Base-by-base conservation (phyloP, 805 yeast genomes). In the Cyberlindnera nakhonratchasimensis region DNA sequence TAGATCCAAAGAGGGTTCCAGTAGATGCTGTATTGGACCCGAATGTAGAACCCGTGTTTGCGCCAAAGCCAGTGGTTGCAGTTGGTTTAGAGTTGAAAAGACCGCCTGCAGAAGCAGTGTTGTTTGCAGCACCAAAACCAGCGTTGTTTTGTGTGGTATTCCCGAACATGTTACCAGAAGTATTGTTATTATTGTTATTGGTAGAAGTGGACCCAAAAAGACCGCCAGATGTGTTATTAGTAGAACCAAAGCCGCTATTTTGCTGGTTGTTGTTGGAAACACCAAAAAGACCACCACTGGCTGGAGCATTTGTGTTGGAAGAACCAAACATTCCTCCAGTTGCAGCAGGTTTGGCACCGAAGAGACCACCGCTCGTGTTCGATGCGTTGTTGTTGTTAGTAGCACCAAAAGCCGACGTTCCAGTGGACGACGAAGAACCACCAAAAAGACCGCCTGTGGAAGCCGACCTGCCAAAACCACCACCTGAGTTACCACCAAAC, bases 151-250 rank as follows among this genome's bases (percentile, higher is more conserved):
- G 29, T 21, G 22, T 37, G 37, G 60, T 58, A 13, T 61, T 40
- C 19, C 46, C 44, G 16, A 33, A 42, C 25, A 31, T 4, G 13
- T 18, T n/a, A 10, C 37, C 37, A 34, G 30, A 24, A 14, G 29
- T 25, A 23, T 23, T 34, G 35, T 61, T 59, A 16, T 61, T 41
- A n/a, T 10, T 32, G 35, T 33, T 33, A 29, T 17, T 34, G 30
- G 30, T 13, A n/a, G n/a, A n/a, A n/a, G n/a, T n/a, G 6, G 48
- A 48, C 6, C 74, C 74, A 54, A 69, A 71, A 39, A 63, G 54
- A 5, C 63, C 57, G 16, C 30, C 30, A 28, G 30, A 28, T 28
- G 30, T 30, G 33, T 30, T 30, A 26, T 13, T 32, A n/a, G 33
- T n/a, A 11, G 48, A 46, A 5, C 74, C 74, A 54, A 40, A 39